Conservation (phyloP, 345 rosid species). For the Hevea brasiliensis region DNA sequence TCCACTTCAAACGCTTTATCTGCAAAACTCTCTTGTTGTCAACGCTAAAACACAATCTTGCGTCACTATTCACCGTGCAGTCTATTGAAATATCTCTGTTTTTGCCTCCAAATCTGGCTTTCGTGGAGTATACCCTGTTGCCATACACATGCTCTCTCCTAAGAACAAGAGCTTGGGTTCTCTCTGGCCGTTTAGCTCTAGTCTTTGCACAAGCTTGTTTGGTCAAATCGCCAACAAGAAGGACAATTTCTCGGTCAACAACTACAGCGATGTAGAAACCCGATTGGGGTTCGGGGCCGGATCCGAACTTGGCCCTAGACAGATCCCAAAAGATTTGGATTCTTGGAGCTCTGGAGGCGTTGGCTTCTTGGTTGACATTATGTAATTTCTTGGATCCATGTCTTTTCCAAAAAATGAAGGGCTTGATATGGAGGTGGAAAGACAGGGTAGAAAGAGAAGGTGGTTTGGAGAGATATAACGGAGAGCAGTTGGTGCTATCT, state of each 20-base stretch:
- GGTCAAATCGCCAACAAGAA: slow-evolving; percentile 70
- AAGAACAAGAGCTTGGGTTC: slow-evolving; percentile 52
- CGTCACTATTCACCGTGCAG: slow-evolving; percentile 59
- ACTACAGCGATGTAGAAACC: slow-evolving; percentile 79
- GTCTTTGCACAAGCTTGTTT: slow-evolving; percentile 61
- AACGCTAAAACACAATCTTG: slow-evolving; percentile 55
- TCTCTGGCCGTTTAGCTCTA: slow-evolving; percentile 37
- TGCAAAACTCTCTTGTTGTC: slow-evolving; percentile 59
- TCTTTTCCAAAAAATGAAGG: slow-evolving; percentile 76
- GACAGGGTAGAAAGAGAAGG: slow-evolving; percentile 51
- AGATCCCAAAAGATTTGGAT: slow-evolving; percentile 78
- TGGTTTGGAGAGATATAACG: slow-evolving; percentile 46
- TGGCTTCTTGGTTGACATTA: background rate
- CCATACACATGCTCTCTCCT: slow-evolving; percentile 83
- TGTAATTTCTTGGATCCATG: slow-evolving; percentile 60
- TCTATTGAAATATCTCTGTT: slow-evolving; percentile 66
- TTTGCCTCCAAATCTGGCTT: slow-evolving; percentile 73
- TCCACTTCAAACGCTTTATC: slow-evolving; percentile 82
- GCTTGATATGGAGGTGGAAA: slow-evolving; percentile 69
- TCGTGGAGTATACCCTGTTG: slow-evolving; percentile 57
- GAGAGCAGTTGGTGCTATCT: slow-evolving; percentile 37
- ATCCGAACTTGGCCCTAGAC: slow-evolving; percentile 68
- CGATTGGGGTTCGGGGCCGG: slow-evolving; percentile 79
- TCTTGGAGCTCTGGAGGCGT: slow-evolving; percentile 17
- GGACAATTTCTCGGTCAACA: slow-evolving; percentile 61